A percentile compares a stretch with the other conserved stretches of the same genome.
phyloP scores from a whole-genome alignment of 352 stramenopile genomes.

The Phytophthora vignae region DNA sequence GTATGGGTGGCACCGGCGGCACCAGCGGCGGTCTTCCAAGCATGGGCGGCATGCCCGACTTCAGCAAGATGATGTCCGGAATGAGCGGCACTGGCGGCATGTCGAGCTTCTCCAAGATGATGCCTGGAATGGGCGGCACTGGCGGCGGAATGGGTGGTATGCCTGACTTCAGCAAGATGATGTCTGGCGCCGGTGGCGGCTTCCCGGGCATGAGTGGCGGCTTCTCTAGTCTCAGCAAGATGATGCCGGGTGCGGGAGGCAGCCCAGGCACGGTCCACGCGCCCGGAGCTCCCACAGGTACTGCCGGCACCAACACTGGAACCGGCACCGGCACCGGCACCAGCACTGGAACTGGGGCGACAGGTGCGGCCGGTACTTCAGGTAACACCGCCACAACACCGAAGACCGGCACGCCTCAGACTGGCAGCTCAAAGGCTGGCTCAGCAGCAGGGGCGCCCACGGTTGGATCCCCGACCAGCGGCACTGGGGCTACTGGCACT shows the following conservation, averaged over 20 bases:
- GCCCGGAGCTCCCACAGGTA: neutral
- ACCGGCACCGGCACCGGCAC: neutral
- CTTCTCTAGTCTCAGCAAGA: conserved; percentile 1
- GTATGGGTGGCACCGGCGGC: neutral
- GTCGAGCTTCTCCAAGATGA: conserved; percentile 1
- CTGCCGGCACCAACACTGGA: neutral
- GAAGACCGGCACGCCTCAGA: too few species aligned
- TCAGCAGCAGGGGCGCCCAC: too few species aligned
- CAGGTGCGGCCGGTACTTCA: too few species aligned
- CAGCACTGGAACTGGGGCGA: too few species aligned
- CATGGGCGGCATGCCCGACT: neutral
- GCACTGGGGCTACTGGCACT: too few species aligned
- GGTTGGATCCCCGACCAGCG: too few species aligned
- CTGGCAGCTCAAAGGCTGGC: too few species aligned
- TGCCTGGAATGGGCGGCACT: conserved; percentile 1
- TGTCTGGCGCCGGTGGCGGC: neutral
- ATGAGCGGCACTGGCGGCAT: neutral
- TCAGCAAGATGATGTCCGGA: conserved; percentile 9
- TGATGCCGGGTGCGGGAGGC: neutral
- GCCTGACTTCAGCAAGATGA: conserved; percentile 4
- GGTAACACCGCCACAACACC: too few species aligned
- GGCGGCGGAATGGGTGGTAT: conserved; percentile 1
- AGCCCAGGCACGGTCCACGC: conserved; percentile 1
- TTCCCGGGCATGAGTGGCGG: neutral
- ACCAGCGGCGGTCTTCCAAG: too few species aligned